Conservation (phyloP, 495 filamentous ascomycete genomes). For the Elasticomyces elasticus region DNA sequence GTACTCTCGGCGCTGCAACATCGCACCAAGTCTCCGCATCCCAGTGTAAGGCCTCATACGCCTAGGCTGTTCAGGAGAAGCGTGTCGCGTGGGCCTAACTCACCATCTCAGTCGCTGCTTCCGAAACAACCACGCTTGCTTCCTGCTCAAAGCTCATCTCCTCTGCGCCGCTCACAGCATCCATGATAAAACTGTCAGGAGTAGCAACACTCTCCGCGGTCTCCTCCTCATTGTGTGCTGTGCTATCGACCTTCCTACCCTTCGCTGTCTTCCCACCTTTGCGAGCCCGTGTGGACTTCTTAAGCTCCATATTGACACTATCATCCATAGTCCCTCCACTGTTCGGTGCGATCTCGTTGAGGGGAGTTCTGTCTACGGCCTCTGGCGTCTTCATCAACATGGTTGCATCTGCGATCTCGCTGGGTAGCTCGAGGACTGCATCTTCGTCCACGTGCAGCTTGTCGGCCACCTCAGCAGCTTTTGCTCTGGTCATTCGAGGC, state of each 20-base stretch:
- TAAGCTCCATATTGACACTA: constrained; percentile 1
- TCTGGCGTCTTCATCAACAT: constrained; percentile 3
- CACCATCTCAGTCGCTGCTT: no score
- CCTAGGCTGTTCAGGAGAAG: no score
- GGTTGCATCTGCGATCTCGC: background rate
- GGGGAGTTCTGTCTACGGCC: constrained; percentile 1
- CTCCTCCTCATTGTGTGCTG: background rate
- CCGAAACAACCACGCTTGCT: no score
- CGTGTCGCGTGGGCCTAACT: no score
- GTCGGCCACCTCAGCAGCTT: constrained; percentile 19
- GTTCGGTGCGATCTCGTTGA: constrained; percentile 14
- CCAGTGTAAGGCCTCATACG: no score
- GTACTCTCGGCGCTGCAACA: no score
- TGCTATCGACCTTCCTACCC: background rate
- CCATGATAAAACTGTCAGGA: no score
- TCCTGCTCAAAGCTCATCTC: no score
- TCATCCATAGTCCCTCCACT: constrained; percentile 11
- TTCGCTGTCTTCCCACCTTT: constrained; percentile 11
- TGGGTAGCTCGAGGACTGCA: constrained; percentile 2
- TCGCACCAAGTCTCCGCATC: no score
- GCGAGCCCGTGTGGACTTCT: constrained; percentile 3
- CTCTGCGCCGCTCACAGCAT: no score
- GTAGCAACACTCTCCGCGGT: background rate
- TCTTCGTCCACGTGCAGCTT: constrained; percentile 18
- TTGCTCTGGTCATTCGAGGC: constrained; percentile 19